Base-by-base conservation (phyloP, 192 early-diverging fungal genomes). In the Entophlyctis luteolus region DNA sequence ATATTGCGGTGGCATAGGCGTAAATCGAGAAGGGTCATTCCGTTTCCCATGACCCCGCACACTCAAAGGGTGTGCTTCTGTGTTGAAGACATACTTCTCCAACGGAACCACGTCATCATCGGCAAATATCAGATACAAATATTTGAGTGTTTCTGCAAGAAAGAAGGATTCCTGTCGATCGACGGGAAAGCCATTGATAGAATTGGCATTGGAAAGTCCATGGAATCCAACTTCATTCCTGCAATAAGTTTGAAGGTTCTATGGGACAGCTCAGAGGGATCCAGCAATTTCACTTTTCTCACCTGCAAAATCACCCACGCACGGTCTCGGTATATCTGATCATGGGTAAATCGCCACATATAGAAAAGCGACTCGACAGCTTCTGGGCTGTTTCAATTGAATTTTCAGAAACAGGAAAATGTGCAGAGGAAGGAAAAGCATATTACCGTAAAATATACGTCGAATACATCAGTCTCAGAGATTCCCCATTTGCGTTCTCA, bases 71-170 rank as follows among this genome's bases (percentile, higher is more conserved):
- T 96, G 96, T 23, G 93, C 94, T 73, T 96, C 96, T 2, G 96
- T 98, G 68, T 92, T 98, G 65, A 96, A 86, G 2, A 98, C 93
- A 77, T 85, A 95, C 72, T 90, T 71, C 58, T 91, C 88, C 36
- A 95, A 76, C 6, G 89, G 75, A 34, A 93, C 67, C 4, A 81
- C 54, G 62, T 86, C 73, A 31, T 80, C 74, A 18, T 86, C 74
- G n/a, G 81, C 83, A 71, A 93, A 96, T 49, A 96, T 60, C 62
- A 63, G 60, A 73, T 93, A 98, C 32, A 94, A 79, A 71, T 98
- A 98, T 77, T 98, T 98, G 62, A 98, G 83, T 0, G 94, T 96
- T 72, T 98, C 96, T 0, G 94, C 93, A 59, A 96, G 71, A 68
- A 98, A 95, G 77, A 94, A 98, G 47, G 55, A 63, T 53, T 84